Percentiles rank a stretch among this genome's conserved stretches.
Evolutionary conservation across 2,329 filamentous ascomycete species (phyloP).

Genomic region (Paecilomyces dactylethromorphus): DNA sequence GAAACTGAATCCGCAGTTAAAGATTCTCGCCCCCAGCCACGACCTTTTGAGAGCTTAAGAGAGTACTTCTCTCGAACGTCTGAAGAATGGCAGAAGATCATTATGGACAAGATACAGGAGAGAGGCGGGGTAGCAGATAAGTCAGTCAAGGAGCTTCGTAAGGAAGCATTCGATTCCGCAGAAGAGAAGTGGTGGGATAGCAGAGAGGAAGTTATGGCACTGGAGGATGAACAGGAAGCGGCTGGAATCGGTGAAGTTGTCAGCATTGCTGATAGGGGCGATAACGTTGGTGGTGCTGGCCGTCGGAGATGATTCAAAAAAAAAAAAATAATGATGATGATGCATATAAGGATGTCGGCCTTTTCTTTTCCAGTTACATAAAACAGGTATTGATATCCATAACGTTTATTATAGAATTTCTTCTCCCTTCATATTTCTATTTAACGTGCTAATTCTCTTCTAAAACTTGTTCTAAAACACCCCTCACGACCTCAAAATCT

Average conservation of each 20-base stretch:
- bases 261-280: constrained; percentile 67
- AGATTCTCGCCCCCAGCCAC: constrained; percentile 67
- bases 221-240: constrained; percentile 95
- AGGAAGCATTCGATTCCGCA: constrained; percentile 80
- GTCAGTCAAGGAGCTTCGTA: constrained; percentile 84
- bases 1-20: constrained; percentile 46
- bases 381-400: background rate
- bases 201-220: constrained; percentile 79
- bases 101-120: constrained; percentile 68
- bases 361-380: background rate
- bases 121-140: constrained; percentile 53
- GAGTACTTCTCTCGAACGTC: constrained; percentile 90
- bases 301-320: constrained; percentile 34
- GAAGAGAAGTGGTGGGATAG: constrained; percentile 99
- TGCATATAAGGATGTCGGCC: background rate
- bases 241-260: constrained; percentile 94
- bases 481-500: constrained; percentile 60
- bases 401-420: background rate
- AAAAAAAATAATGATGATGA: no score
- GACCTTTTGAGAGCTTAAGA: constrained; percentile 82
- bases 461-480: constrained; percentile 52
- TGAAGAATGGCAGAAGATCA: constrained; percentile 81
- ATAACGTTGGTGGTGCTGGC: constrained; percentile 42
- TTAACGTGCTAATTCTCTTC: background rate
- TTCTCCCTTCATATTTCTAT: background rate